Conservation (phyloP, 805 yeast genomes). For the Yarrowia sp. region DNA sequence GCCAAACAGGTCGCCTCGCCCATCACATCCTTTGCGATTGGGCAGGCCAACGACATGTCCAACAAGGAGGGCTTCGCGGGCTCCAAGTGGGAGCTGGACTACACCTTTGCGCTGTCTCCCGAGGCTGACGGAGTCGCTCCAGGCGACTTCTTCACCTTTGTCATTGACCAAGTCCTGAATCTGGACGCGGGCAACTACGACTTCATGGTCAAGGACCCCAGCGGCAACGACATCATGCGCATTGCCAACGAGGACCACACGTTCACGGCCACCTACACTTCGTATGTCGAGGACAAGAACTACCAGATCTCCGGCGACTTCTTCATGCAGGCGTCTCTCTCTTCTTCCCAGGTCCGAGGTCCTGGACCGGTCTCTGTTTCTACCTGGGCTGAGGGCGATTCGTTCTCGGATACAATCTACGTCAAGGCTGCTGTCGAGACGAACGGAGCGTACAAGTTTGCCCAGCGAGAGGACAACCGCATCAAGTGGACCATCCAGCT, state of each 20-base stretch:
- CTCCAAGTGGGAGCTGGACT: conserved; percentile 5
- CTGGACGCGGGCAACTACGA: not conserved
- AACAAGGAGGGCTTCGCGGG: not conserved
- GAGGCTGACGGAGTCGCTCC: not conserved
- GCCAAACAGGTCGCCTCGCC: conserved; percentile 9
- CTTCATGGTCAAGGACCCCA: conserved; percentile 14
- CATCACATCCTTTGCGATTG: not conserved
- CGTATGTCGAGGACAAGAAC: not conserved
- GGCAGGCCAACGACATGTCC: not conserved
- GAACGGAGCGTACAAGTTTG: not conserved
- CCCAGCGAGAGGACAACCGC: conserved; percentile 6
- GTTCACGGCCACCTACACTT: not conserved
- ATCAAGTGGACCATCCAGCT: conserved; percentile 15
- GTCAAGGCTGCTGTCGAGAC: not conserved
- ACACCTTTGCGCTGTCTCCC: not conserved
- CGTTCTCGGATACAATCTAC: not conserved
- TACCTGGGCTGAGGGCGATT: not conserved
- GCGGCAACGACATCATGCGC: conserved; percentile 2
- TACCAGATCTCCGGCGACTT: not conserved
- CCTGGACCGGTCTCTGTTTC: not conserved
- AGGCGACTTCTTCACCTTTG: conserved; percentile 13
- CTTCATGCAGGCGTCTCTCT: not conserved
- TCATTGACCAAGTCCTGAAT: not conserved
- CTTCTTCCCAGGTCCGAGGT: not conserved
- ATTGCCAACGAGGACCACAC: conserved; percentile 10